Evolutionary conservation across 169 alveolate genomes (phyloP), one percentile per base, ranked within the genome.

Genomic region (Eimeria maxima): DNA sequence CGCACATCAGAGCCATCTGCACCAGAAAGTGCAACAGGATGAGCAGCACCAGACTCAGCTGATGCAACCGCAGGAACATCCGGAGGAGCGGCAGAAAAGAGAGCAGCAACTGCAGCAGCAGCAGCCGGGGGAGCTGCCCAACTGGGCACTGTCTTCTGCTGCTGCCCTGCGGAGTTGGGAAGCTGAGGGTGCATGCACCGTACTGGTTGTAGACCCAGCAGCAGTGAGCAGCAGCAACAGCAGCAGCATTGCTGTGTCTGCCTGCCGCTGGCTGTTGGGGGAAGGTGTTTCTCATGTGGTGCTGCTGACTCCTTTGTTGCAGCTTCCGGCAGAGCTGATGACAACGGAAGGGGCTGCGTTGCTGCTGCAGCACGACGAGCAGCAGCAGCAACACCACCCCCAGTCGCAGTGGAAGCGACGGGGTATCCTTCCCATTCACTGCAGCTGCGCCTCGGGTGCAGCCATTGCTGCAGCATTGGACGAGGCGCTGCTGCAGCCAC

Each of bases 241-340:
- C 88, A 76, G 60, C 88, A 76, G 60, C 88, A 27, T 76, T 42
- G 88, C 88, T 57, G 88, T 76, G 63, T 33, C 88, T 76, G 63
- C 60, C 16, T 76, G 88, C 60, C 88, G 88, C 88, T 76, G 88
- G 88, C 29, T 76, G 63, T 33, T 76, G 88, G 88, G 88, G 8
- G 88, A 76, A 44, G 88, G 88, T 27, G 63, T 44, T 6, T 29
- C 88, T 8, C 44, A 44, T 44, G 88, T 76, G 6, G 88, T 76
- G 60, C 60, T 76, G 88, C 88, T 76, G 63, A 76, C 88, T 8
- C 88, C 88, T 47, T 47, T 76, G 88, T 65, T 76, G 88, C 88
- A 76, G 60, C 88, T 76, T n/a, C 88, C 88, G 27, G 57, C 44
- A 7, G 88, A 33, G 60, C 27, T 76, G 29, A 38, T 38, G 60